A percentile compares a stretch with the other conserved stretches of the same genome.
Conservation (phyloP, 257 asterid species). For the Anisodus tanguticus region DNA sequence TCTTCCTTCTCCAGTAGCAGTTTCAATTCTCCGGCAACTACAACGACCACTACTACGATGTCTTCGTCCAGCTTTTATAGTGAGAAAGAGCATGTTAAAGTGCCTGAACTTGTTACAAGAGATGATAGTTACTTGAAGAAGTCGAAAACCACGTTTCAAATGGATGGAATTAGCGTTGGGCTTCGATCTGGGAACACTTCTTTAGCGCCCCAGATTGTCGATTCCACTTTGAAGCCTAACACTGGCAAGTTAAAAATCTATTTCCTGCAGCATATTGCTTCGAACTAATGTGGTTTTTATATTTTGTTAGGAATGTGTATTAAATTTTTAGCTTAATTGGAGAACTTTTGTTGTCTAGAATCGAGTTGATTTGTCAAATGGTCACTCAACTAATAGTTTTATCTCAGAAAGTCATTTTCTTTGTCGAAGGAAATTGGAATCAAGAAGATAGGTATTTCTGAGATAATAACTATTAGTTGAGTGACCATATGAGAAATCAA, state of each 20-base stretch:
- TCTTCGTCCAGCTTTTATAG: conserved; percentile 40
- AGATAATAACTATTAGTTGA: too few relatives aligned
- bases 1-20: conserved; percentile 54
- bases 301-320: background rate
- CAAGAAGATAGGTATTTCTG: too few relatives aligned
- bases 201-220: conserved; percentile 58
- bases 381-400: too few relatives aligned
- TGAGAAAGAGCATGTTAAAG: conserved; percentile 56
- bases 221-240: conserved; percentile 63
- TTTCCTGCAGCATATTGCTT: background rate
- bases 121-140: conserved; percentile 76
- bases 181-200: conserved; percentile 43
- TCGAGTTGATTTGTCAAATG: too few relatives aligned
- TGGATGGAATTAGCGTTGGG: conserved; percentile 51
- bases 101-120: conserved; percentile 50
- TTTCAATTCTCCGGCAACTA: conserved; percentile 48
- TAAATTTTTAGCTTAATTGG: background rate
- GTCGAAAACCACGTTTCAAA: conserved; percentile 46
- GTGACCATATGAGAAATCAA: too few relatives aligned
- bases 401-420: too few relatives aligned
- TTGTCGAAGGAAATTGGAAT: too few relatives aligned
- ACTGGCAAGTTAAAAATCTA: conserved; percentile 47
- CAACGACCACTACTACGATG: conserved; percentile 11
- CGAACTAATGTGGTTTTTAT: background rate
- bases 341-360: background rate